Conservation (phyloP, 1,139 yeast genomes). For the Scheffersomyces illinoinensis region DNA sequence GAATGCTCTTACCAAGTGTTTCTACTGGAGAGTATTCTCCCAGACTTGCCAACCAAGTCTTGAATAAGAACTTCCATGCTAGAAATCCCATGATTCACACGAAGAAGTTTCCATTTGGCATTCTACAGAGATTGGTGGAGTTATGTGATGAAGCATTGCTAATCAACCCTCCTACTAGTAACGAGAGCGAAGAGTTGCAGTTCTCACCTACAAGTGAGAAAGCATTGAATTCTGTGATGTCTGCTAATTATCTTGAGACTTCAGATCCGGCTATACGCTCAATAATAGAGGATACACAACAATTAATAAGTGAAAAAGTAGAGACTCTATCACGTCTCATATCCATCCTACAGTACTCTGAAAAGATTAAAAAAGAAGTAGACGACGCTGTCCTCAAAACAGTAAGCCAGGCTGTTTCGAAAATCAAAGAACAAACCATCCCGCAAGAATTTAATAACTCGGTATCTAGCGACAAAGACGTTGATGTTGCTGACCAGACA, state of each 20-base stretch:
- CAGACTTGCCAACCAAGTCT: slow-evolving; percentile 22
- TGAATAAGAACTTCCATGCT: slow-evolving; percentile 14
- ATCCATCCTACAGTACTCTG: slow-evolving; percentile 76
- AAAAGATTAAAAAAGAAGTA: slow-evolving; percentile 78
- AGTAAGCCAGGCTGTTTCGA: slow-evolving; percentile 63
- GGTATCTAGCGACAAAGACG: slow-evolving; percentile 4
- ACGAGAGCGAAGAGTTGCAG: slow-evolving; percentile 29
- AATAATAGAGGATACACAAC: slow-evolving; percentile 69
- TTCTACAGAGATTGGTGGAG: slow-evolving; percentile 62
- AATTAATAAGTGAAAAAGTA: slow-evolving; percentile 62
- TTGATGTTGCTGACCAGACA: slow-evolving; percentile 1
- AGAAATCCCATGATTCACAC: slow-evolving; percentile 17
- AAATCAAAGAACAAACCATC: slow-evolving; percentile 45
- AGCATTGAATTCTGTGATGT: slow-evolving; percentile 57
- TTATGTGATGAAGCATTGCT: slow-evolving; percentile 75
- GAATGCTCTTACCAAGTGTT: slow-evolving; percentile 46
- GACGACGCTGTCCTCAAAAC: slow-evolving; percentile 68
- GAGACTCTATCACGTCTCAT: slow-evolving; percentile 75
- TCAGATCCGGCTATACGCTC: slow-evolving; percentile 65
- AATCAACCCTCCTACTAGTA: slow-evolving; percentile 60
- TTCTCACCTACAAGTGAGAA: slow-evolving; percentile 75
- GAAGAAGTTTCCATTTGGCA: slow-evolving; percentile 63
- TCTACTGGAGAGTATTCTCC: slow-evolving; percentile 20
- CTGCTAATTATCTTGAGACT: slow-evolving; percentile 56
- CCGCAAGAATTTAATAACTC: slow-evolving; percentile 16